These are phyloP conservation scores for Claviceps pazoutovae DNA, from an alignment of 2,329 filamentous ascomycete genomes.

Conservation along the genomic window DNA sequence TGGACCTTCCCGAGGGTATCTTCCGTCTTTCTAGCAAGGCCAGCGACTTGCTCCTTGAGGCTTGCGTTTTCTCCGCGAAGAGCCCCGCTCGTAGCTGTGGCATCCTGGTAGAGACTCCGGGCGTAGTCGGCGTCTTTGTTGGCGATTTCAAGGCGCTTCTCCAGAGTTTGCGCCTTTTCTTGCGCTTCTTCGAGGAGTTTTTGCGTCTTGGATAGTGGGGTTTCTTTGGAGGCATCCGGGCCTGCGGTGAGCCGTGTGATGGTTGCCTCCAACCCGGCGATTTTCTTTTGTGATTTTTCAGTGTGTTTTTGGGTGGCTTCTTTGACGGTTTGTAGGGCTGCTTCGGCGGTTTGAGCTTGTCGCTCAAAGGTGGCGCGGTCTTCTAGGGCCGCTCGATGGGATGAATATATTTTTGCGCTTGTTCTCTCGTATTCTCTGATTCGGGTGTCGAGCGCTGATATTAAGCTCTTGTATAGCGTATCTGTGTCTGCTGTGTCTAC, in stretches of 20 bases:
- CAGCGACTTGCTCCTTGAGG: constrained; percentile 27
- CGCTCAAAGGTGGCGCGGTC: constrained; percentile 35
- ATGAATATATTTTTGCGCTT: constrained; percentile 29
- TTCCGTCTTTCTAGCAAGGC: constrained; percentile 27
- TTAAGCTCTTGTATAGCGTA: constrained; percentile 25
- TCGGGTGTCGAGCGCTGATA: constrained; percentile 30
- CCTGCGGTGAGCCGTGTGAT: constrained; percentile 16
- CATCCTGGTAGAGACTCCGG: constrained; percentile 44
- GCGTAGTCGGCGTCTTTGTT: constrained; percentile 42
- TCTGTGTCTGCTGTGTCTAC: constrained; percentile 17
- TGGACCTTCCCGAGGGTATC: constrained; percentile 35
- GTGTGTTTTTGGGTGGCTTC: constrained; percentile 19
- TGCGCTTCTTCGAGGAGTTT: constrained; percentile 23
- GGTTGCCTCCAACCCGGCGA: constrained; percentile 22
- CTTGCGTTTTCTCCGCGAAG: constrained; percentile 32
- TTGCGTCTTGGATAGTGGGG: constrained; percentile 14
- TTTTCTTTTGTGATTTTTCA: constrained; percentile 23
- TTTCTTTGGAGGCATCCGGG: constrained; percentile 12
- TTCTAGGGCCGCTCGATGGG: constrained; percentile 34
- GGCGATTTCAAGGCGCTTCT: constrained; percentile 25
- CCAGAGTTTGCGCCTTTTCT: constrained; percentile 26
- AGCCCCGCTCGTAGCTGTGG: constrained; percentile 32
- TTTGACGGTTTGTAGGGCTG: constrained; percentile 15
- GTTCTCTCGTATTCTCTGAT: constrained; percentile 32
- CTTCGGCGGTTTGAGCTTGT: constrained; percentile 28